Percentiles rank a stretch among this genome's conserved stretches.
Conservation (phyloP, 1,284 basidiomycete genomes). For the Leccinum griseonigrum region DNA sequence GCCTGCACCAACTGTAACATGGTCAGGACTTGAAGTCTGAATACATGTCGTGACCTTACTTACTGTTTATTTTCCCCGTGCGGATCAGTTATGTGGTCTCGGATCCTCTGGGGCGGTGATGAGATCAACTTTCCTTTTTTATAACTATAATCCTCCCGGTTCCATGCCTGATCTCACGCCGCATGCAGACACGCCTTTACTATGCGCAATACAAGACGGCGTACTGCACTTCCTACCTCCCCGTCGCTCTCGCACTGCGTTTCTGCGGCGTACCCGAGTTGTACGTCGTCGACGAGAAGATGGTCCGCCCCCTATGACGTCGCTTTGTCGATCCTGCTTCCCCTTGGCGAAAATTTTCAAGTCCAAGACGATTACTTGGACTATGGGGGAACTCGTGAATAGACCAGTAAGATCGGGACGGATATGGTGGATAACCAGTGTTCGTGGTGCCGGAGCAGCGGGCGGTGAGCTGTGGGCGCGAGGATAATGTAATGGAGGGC, state of each 20-base stretch:
- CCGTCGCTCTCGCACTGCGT: constrained; percentile 92
- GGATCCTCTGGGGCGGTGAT: too few relatives aligned
- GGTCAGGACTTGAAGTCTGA: too few relatives aligned
- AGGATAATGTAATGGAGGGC: constrained; percentile 56
- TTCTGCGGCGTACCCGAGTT: constrained; percentile 68
- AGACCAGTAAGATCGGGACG: constrained; percentile 96
- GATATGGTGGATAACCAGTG: constrained; percentile 99
- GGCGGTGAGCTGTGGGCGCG: constrained; percentile 83
- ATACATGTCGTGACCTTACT: too few relatives aligned
- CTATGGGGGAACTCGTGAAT: constrained; percentile 86
- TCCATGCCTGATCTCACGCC: not conserved
- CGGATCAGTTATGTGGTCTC: too few relatives aligned
- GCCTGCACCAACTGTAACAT: too few relatives aligned
- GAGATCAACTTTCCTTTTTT: not conserved
- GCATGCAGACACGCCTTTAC: constrained; percentile 80
- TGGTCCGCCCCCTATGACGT: constrained; percentile 70
- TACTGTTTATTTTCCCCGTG: too few relatives aligned
- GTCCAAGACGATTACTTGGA: constrained; percentile 98
- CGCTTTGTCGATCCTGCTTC: constrained; percentile 84
- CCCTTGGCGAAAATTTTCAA: constrained; percentile 98
- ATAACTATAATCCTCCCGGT: not conserved
- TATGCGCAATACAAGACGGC: constrained; percentile 95
- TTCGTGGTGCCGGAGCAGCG: constrained; percentile 83
- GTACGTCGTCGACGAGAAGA: constrained; percentile 34
- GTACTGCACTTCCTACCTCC: constrained; percentile 98